These are phyloP conservation scores for Dothideomycetidae sp. DNA, from an alignment of 2,329 filamentous ascomycete genomes.

Conservation along the genomic window DNA sequence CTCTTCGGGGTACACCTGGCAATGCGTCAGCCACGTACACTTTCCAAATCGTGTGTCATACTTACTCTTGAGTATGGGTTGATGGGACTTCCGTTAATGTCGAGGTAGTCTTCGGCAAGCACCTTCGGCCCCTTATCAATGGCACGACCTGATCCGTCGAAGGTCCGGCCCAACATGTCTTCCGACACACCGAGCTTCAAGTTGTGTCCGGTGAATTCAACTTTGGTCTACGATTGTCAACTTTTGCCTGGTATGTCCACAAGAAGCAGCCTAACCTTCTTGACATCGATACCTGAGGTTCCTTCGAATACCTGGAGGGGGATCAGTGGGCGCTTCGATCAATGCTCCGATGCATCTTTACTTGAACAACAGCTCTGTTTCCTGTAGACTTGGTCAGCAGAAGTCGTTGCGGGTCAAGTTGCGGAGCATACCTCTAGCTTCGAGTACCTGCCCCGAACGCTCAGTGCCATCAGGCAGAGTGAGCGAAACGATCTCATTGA, in stretches of 20 bases:
- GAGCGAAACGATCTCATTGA: conserved; percentile 94
- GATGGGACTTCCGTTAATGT: conserved; percentile 98
- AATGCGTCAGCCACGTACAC: not conserved
- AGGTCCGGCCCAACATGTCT: conserved; percentile 98
- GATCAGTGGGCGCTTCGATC: not conserved
- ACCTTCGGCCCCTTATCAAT: conserved; percentile 99
- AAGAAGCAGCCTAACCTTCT: conserved; percentile 63
- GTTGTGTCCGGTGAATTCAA: conserved; percentile 93
- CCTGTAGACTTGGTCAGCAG: conserved; percentile 38
- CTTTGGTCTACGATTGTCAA: conserved; percentile 56
- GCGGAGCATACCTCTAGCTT: conserved; percentile 66
- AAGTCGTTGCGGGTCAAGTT: not conserved
- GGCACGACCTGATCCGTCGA: conserved; percentile 91
- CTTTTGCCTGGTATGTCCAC: too few species aligned
- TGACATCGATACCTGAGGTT: conserved; percentile 93
- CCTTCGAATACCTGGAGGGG: conserved; percentile 77
- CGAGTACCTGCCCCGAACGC: conserved; percentile 87
- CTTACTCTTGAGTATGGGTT: conserved; percentile 92
- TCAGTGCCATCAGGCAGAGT: conserved; percentile 91
- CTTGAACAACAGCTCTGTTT: conserved; percentile 88
- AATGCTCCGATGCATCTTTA: conserved; percentile 28
- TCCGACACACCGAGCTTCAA: conserved; percentile 98
- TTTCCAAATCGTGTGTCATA: conserved; percentile 10
- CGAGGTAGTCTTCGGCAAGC: conserved; percentile 90
- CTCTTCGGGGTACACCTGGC: conserved; percentile 90